These are phyloP conservation scores for Penicillium decumbens DNA, from an alignment of 2,329 filamentous ascomycete species.

Conservation along the genomic window DNA sequence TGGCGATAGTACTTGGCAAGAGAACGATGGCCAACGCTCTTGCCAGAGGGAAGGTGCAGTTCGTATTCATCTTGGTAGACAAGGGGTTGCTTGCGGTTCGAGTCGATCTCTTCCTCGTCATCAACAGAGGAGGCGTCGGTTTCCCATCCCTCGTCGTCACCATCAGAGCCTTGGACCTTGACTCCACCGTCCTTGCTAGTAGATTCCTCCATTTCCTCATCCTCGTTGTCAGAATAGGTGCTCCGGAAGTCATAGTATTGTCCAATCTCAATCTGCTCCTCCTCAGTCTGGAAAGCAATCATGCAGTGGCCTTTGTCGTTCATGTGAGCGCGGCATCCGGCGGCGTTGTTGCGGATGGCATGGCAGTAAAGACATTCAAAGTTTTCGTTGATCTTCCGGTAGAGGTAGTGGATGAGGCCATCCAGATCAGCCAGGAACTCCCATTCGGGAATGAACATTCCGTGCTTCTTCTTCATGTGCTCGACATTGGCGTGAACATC, in stretches of 20 bases:
- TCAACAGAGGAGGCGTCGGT: conserved; percentile 89
- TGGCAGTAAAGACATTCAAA: conserved; percentile 86
- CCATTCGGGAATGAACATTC: conserved; percentile 93
- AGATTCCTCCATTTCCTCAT: conserved; percentile 60
- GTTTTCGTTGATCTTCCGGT: conserved; percentile 71
- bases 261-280: conserved; percentile 88
- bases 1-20: conserved; percentile 85
- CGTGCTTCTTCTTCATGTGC: conserved; percentile 90
- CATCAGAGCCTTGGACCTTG: conserved; percentile 56
- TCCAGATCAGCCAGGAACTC: conserved; percentile 76
- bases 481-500: conserved; percentile 69
- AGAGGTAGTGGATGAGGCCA: conserved; percentile 72
- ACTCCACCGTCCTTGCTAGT: conserved; percentile 54
- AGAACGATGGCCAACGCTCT: conserved; percentile 83
- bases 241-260: conserved; percentile 96
- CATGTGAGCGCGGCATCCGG: conserved; percentile 93
- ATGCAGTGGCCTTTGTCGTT: conserved; percentile 94
- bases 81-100: conserved; percentile 68
- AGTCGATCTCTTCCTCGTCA: conserved; percentile 79
- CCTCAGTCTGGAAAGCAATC: conserved; percentile 84
- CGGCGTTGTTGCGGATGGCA: conserved; percentile 71
- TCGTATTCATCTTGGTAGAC: conserved; percentile 92
- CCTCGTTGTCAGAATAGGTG: conserved; percentile 82
- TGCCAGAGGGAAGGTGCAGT: conserved; percentile 84
- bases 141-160: conserved; percentile 82